Conservation (phyloP, 2,329 filamentous ascomycete genomes). For the Colletotrichum neosansevieriae region DNA sequence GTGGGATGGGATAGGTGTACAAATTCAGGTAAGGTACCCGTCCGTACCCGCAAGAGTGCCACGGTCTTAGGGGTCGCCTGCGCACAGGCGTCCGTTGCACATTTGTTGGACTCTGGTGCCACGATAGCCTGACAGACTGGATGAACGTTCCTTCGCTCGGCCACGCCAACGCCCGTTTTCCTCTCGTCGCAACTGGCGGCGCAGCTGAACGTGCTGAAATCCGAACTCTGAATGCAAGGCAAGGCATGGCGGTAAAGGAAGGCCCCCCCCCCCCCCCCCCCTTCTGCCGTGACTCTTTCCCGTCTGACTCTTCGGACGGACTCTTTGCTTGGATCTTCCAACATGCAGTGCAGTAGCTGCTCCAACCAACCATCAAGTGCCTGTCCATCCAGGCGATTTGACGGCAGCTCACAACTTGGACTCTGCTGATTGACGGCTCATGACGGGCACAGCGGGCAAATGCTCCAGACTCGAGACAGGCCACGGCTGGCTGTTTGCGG, state of each 20-base stretch:
- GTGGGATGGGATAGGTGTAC: neutral
- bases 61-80: conserved; percentile 24
- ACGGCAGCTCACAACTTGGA: conserved; percentile 3
- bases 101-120: conserved; percentile 19
- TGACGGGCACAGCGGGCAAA: neutral
- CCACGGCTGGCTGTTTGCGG: neutral
- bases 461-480: neutral
- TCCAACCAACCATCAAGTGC: neutral
- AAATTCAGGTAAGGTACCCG: conserved; percentile 34
- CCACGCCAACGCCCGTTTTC: neutral
- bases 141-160: conserved; percentile 36
- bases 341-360: neutral
- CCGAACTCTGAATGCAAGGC: neutral
- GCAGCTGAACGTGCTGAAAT: conserved; percentile 19
- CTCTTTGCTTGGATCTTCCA: conserved; percentile 1
- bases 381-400: conserved; percentile 4
- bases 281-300: conserved; percentile 23
- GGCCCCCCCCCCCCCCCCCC: neutral
- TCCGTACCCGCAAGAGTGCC: neutral
- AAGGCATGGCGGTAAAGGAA: no score
- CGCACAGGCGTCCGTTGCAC: conserved; percentile 34
- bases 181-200: conserved; percentile 11
- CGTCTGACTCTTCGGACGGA: conserved; percentile 31
- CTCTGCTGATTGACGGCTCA: neutral
- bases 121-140: conserved; percentile 32